Conservation (phyloP, 2,329 filamentous ascomycete species). For the Tympanopsis confertula region DNA sequence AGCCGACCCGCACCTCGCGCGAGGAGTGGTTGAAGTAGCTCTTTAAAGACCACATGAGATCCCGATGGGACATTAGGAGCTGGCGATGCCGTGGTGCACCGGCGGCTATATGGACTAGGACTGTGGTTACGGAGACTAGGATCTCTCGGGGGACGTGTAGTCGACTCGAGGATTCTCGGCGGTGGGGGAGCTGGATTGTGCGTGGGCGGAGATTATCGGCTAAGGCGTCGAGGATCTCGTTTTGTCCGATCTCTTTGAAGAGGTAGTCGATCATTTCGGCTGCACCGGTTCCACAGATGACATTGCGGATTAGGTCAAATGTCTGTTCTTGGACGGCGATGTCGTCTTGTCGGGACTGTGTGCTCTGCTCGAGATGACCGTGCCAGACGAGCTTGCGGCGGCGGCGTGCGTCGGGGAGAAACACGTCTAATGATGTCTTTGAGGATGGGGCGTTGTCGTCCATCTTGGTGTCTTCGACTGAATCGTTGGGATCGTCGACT, state of each 20-base stretch:
- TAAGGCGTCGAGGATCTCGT: slow-evolving; percentile 70
- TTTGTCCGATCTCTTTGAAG: slow-evolving; percentile 63
- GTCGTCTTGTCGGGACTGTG: slow-evolving; percentile 65
- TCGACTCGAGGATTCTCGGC: slow-evolving; percentile 28
- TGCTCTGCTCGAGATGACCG: slow-evolving; percentile 54
- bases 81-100: slow-evolving; percentile 69
- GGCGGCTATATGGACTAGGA: slow-evolving; percentile 81
- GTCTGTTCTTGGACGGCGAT: slow-evolving; percentile 82
- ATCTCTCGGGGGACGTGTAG: slow-evolving; percentile 56
- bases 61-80: slow-evolving; percentile 63
- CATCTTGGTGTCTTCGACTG: slow-evolving; percentile 21
- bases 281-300: slow-evolving; percentile 58
- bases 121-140: slow-evolving; percentile 65
- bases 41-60: slow-evolving; percentile 62
- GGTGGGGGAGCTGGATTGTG: slow-evolving; percentile 36
- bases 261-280: slow-evolving; percentile 76
- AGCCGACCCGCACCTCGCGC: slow-evolving; percentile 61
- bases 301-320: slow-evolving; percentile 78
- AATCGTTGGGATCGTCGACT: slow-evolving; percentile 37
- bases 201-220: slow-evolving; percentile 63
- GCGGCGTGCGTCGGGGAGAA: slow-evolving; percentile 34
- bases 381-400: slow-evolving; percentile 43
- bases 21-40: slow-evolving; percentile 64
- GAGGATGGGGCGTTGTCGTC: not conserved
- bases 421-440: slow-evolving; percentile 10